Evolutionary conservation across 1,284 basidiomycete species (phyloP).

Genomic region (Cutaneotrichosporon dermatis): DNA sequence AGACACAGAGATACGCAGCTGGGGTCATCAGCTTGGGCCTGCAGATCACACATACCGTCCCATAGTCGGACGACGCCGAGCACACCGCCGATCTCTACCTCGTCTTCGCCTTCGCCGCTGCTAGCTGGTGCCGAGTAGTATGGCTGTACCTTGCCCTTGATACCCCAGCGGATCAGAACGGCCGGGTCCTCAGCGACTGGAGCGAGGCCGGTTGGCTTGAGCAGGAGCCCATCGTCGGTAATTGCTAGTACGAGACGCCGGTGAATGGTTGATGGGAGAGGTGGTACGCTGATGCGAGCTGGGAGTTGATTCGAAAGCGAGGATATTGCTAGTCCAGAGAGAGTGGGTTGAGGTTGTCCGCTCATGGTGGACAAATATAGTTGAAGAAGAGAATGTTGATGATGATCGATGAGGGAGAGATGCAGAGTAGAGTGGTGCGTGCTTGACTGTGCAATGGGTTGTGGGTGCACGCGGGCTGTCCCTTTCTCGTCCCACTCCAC

Average conservation of each 20-base stretch:
- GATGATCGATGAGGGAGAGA: neutral
- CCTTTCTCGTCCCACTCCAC: no score
- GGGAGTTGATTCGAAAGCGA: constrained; percentile 27
- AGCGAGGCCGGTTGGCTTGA: constrained; percentile 20
- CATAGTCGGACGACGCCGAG: constrained; percentile 46
- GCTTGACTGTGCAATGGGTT: no score
- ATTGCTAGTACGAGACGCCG: constrained; percentile 26
- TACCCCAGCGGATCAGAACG: constrained; percentile 40
- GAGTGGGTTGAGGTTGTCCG: neutral
- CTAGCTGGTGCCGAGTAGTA: constrained; percentile 11
- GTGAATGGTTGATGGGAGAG: constrained; percentile 41
- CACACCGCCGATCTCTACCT: constrained; percentile 42
- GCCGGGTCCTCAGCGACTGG: constrained; percentile 5
- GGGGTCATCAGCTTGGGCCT: constrained; percentile 5
- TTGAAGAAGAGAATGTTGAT: neutral
- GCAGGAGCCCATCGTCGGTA: constrained; percentile 30
- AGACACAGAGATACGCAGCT: constrained; percentile 47
- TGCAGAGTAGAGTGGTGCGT: no score
- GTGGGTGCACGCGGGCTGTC: no score
- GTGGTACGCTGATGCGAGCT: constrained; percentile 41
- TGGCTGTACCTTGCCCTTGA: constrained; percentile 33
- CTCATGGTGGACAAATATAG: neutral
- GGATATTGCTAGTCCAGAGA: neutral
- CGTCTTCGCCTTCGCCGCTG: constrained; percentile 12
- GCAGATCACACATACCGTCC: constrained; percentile 36